A percentile compares a stretch with the other conserved stretches of the same genome.
Conservation (phyloP, 192 early-diverging fungal genomes). For the Phycomyces blakesleeanus region DNA sequence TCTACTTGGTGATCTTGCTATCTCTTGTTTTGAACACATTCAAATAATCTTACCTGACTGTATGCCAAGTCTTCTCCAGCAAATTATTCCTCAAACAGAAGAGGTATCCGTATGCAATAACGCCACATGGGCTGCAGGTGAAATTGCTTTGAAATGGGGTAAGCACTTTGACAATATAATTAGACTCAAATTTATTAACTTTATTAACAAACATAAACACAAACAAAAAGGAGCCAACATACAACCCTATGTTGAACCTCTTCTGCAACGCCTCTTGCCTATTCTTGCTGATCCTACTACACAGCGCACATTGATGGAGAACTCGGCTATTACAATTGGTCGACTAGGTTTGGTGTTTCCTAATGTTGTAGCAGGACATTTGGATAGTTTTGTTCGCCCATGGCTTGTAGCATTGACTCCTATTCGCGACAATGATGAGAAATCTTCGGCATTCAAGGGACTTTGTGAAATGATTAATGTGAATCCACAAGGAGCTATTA, state of each 20-base stretch:
- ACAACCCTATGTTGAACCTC: slow-evolving; percentile 70
- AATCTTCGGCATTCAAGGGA: slow-evolving; percentile 91
- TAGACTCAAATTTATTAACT: not conserved
- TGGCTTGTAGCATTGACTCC: slow-evolving; percentile 80
- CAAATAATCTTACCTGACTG: slow-evolving; percentile 73
- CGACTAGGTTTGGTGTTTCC: slow-evolving; percentile 87
- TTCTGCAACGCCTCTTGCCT: slow-evolving; percentile 80
- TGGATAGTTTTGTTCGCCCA: slow-evolving; percentile 75
- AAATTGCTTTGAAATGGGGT: slow-evolving; percentile 87
- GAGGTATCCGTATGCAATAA: slow-evolving; percentile 93
- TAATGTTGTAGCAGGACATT: slow-evolving; percentile 74
- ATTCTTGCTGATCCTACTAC: slow-evolving; percentile 66
- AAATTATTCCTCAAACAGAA: slow-evolving; percentile 73
- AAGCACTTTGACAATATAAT: slow-evolving; percentile 14
- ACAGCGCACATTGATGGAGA: slow-evolving; percentile 78
- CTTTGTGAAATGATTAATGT: slow-evolving; percentile 87
- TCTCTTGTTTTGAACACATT: slow-evolving; percentile 80
- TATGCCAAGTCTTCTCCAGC: slow-evolving; percentile 70
- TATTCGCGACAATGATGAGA: slow-evolving; percentile 94
- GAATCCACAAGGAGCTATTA: slow-evolving; percentile 81
- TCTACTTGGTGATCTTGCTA: slow-evolving; percentile 93
- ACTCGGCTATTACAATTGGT: slow-evolving; percentile 95
- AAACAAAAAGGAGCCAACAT: slow-evolving; percentile 64
- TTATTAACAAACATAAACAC: not conserved
- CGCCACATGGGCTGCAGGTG: slow-evolving; percentile 95